Conservation (phyloP, 495 filamentous ascomycete genomes). For the Tirmania nivea region DNA sequence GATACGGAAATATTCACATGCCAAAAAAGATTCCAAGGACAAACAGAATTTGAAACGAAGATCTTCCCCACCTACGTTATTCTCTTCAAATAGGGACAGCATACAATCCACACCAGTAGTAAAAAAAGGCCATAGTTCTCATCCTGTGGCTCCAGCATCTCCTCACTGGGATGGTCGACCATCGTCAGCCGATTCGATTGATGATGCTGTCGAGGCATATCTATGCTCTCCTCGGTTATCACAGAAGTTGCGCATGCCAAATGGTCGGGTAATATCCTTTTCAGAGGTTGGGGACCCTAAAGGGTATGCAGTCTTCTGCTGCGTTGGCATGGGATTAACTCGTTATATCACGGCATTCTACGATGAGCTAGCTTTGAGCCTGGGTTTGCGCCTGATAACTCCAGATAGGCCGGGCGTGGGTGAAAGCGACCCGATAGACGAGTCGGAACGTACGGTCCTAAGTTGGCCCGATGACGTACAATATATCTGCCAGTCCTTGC, state of each 20-base stretch:
- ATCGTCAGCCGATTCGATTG: constrained; percentile 63
- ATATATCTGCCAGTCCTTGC: constrained; percentile 76
- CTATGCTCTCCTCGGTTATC: constrained; percentile 62
- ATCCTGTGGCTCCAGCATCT: background rate
- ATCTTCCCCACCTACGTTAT: background rate
- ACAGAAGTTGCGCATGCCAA: constrained; percentile 69
- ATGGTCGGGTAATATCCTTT: constrained; percentile 75
- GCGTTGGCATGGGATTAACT: constrained; percentile 93
- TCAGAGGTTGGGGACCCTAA: constrained; percentile 89
- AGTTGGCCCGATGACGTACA: constrained; percentile 96
- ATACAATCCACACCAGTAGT: background rate
- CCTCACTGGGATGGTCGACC: constrained; percentile 33
- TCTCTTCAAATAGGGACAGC: background rate
- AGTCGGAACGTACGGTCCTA: constrained; percentile 63
- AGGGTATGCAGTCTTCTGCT: constrained; percentile 84
- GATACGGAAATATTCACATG: background rate
- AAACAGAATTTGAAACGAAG: constrained; percentile 10
- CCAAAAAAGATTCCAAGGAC: constrained; percentile 7
- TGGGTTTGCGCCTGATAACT: constrained; percentile 80
- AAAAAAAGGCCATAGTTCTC: background rate
- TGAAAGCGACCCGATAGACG: constrained; percentile 63
- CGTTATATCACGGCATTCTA: constrained; percentile 95
- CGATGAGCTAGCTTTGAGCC: constrained; percentile 69
- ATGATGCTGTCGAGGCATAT: constrained; percentile 70
- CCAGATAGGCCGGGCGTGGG: constrained; percentile 87